Conservation (phyloP, 257 asterid species). For the Jacaranda copaia region DNA sequence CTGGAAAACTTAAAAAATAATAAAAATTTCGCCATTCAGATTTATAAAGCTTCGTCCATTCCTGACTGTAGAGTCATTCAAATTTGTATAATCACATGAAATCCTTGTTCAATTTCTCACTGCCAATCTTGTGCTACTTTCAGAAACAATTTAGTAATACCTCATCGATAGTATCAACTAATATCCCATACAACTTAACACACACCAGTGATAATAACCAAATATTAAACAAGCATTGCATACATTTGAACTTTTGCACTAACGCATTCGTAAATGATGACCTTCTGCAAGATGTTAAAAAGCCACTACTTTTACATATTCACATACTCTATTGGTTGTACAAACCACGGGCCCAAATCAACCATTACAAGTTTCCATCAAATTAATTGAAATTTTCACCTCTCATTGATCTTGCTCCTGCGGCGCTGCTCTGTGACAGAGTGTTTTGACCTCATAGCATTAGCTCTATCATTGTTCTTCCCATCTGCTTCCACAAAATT, state of each 20-base stretch:
- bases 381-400: constrained; percentile 35
- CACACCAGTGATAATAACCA: neutral
- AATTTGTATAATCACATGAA: neutral
- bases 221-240: neutral
- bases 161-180: too few species aligned
- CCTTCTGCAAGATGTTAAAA: neutral
- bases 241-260: neutral
- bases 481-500: constrained; percentile 44
- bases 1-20: neutral
- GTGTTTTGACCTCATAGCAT: constrained; percentile 54
- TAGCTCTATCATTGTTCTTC: constrained; percentile 48
- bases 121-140: neutral
- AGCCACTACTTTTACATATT: neutral
- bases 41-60: neutral
- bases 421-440: constrained; percentile 62
- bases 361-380: neutral
- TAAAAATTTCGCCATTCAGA: neutral
- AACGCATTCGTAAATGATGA: neutral
- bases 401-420: constrained; percentile 57
- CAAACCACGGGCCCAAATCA: neutral
- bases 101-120: neutral
- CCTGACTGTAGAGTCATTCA: neutral
- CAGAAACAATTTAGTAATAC: neutral
- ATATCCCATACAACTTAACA: too few species aligned
- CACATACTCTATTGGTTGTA: neutral